These are phyloP conservation scores for Crotalaria pallida DNA, from an alignment of 306 rosid species.

Conservation along the genomic window DNA sequence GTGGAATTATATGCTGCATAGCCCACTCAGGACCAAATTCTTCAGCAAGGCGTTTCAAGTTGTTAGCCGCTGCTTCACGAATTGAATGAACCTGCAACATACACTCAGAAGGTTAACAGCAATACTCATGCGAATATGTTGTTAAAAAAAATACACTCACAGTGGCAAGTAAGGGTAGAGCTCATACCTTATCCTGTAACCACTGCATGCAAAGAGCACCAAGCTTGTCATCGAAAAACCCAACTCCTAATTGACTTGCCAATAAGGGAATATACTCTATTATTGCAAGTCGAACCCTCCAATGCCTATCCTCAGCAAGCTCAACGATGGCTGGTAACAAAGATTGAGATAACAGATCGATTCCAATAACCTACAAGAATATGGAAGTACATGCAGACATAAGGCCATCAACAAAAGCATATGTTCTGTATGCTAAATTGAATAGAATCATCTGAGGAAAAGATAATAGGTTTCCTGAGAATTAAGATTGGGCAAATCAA, in stretches of 20 bases:
- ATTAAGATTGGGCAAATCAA: background rate
- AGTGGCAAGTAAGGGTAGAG: background rate
- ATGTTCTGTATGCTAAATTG: background rate
- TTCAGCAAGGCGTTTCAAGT: conserved; percentile 97
- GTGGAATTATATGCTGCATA: conserved; percentile 93
- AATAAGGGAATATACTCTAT: conserved; percentile 91
- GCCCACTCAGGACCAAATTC: conserved; percentile 99
- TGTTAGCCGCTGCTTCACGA: conserved; percentile 98
- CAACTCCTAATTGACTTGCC: conserved; percentile 96
- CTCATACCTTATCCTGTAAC: conserved; percentile 91
- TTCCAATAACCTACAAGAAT: conserved; percentile 81
- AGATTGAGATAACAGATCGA: conserved; percentile 90
- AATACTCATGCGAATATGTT: conserved; percentile 4
- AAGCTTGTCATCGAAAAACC: conserved; percentile 93
- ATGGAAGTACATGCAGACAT: background rate
- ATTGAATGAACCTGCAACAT: conserved; percentile 72
- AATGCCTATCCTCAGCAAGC: conserved; percentile 98
- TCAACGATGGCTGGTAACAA: conserved; percentile 97
- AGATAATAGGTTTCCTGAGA: background rate
- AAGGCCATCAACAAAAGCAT: conserved; percentile 7
- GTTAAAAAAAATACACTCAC: conserved; percentile 6
- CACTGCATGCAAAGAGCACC: conserved; percentile 99
- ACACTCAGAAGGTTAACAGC: conserved; percentile 7
- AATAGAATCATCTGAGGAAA: background rate
- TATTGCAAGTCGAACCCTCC: conserved; percentile 98